Evolutionary conservation across 1,284 basidiomycete species (phyloP).

Genomic region (Ceratobasidium sp.): DNA sequence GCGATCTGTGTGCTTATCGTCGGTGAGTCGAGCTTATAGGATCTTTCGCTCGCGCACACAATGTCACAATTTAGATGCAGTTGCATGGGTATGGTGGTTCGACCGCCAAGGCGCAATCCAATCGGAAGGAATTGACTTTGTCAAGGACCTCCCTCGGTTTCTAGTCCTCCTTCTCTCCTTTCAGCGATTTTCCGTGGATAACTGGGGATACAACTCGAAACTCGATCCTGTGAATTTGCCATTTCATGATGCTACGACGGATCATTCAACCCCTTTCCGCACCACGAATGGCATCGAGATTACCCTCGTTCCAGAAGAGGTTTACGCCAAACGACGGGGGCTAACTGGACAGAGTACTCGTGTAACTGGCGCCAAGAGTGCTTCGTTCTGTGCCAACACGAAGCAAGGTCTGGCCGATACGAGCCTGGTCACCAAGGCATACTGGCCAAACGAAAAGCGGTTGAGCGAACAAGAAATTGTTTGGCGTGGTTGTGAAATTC

Average conservation of each 20-base stretch:
- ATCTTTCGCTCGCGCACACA: not conserved
- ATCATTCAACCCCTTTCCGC: no score
- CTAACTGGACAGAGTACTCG: no score
- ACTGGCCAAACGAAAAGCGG: not conserved
- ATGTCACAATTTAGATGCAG: not conserved
- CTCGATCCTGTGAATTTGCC: no score
- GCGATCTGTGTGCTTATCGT: conserved; percentile 1
- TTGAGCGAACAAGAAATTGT: not conserved
- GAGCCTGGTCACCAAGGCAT: not conserved
- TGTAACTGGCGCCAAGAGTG: no score
- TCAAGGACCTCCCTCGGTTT: conserved; percentile 3
- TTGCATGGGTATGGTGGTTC: not conserved
- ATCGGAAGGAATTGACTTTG: not conserved
- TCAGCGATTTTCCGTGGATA: not conserved
- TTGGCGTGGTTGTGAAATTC: no score
- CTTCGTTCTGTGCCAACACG: no score
- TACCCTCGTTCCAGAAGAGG: no score
- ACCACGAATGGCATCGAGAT: no score
- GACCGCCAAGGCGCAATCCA: conserved; percentile 11
- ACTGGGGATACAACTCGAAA: not conserved
- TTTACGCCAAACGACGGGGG: no score
- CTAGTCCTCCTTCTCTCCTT: not conserved
- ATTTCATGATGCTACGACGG: no score
- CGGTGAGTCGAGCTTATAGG: not conserved
- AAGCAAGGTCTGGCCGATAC: not conserved